phyloP scores from a whole-genome alignment of 2,329 filamentous ascomycete genomes.

The Ceratocystis harringtonii region DNA sequence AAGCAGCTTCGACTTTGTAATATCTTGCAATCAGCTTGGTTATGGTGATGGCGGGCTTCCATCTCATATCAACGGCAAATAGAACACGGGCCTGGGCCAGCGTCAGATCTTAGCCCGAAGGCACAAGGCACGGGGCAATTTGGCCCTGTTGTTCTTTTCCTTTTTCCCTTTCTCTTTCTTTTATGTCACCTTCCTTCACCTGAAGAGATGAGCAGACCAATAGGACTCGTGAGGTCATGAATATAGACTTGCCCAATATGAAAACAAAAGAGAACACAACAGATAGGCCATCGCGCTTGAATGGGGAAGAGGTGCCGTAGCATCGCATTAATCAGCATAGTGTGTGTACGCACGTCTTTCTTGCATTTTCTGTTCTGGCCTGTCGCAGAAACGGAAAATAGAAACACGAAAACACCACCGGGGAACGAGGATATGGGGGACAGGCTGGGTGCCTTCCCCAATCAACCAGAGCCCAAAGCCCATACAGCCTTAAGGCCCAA shows the following conservation, averaged over 20 bases:
- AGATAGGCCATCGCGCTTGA: neutral
- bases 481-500: neutral
- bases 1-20: too few species aligned
- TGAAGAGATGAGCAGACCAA: neutral
- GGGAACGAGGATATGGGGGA: neutral
- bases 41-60: neutral
- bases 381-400: neutral
- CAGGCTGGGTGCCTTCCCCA: neutral
- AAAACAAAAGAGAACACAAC: neutral
- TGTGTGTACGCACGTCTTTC: neutral
- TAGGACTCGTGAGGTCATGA: neutral
- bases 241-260: neutral
- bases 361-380: neutral
- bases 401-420: neutral
- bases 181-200: neutral
- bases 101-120: neutral
- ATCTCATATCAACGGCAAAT: conserved; percentile 7
- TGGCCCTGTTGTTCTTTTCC: neutral
- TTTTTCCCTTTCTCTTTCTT: neutral
- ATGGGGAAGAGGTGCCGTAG: neutral
- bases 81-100: neutral
- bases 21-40: neutral
- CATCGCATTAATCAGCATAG: neutral
- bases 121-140: neutral
- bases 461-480: neutral